Base-by-base conservation (phyloP, 2,329 filamentous ascomycete genomes). In the Trichophyton rubrum region DNA sequence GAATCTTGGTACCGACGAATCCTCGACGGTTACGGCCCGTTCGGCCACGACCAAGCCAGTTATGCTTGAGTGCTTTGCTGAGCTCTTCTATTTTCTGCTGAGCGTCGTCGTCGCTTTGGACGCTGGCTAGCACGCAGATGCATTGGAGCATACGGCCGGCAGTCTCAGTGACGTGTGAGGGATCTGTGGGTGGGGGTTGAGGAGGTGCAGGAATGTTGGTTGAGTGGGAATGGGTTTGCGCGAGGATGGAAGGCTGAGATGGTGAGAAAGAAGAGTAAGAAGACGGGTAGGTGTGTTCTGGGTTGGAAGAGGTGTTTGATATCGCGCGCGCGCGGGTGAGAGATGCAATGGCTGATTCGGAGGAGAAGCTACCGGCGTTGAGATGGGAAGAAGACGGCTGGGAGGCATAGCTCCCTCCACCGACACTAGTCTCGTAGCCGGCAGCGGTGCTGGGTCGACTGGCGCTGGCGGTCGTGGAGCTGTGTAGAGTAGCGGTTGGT, bases 131-230 rank as follows among this genome's bases (percentile, higher is more conserved):
- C 6, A 99, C 90, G 71, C 87, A 92, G 73, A 97, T 87, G 73
- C 93, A 99, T 76, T 99, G 93, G 64, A 99, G 78, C 89, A 99
- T 95, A 58, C 92, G 81, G 0, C 90, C 93, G 0, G 96, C 91
- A 66, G 92, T 96, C 67, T 97, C 91, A 0, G 93, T 96, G 59
- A 97, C 89, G 82, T 68, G 51, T 60, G 84, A 86, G 68, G 73
- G 74, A 62, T 78, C 77, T 3, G 71, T 63, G 13, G 45, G 45
- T 51, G 45, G 45, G 5, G 20, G 45, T 13, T 51, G 45, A 13
- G 61, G 53, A 40, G 38, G 58, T 15, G 59, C 20, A n/a, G 60
- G 40, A 7, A 49, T 30, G n/a, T 35, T 43, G 13, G 45, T 43
- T 15, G 53, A 24, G 9, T 49, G 24, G 17, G 51, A 22, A 7